Evolutionary conservation across 2,329 filamentous ascomycete genomes (phyloP), one percentile per base, ranked within the genome.

Genomic region (Botrytis cinerea): DNA sequence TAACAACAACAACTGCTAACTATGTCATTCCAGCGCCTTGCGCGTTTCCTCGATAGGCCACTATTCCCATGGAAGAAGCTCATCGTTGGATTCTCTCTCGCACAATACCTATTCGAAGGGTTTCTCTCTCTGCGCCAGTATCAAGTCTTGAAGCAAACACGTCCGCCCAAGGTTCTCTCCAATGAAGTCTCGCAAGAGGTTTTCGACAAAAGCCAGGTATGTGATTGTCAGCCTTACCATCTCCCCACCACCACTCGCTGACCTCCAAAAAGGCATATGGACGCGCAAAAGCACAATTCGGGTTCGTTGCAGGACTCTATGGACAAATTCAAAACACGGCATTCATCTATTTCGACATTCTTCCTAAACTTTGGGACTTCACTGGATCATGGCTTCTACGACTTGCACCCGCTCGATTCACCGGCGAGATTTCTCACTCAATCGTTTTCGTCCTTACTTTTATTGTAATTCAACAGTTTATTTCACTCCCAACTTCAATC

Each of bases 41-140:
- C 94, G 81, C 90, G 89, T 83, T 91, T 92, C 83, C 91, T 98
- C 80, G 96, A 99, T 86, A 90, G 93, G 81, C 95, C 95, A 74
- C 87, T 93, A 81, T 97, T 98, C 85, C 95, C 96, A 72, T 99
- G 96, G 96, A 99, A 98, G 89, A 92, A 90, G 82, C 90, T 99
- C 79, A 95, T 99, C 80, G 89, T 98, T 79, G 93, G 94, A 80
- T 99, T 99, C 85, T 97, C 94, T 45, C 83, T 98, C 79, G 94
- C 92, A 75, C 94, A 99, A 82, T 98, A 93, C 83, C 84, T 94
- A 72, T 91, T 99, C 81, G 96, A 99, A 83, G 91, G 93, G 62
- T 93, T 95, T 84, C 90, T 99, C 71, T 94, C 94, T 40, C 86
- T 93, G 78, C 93, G 96, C 73, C 96, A 99, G 83, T 98, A 98